phyloP scores from a whole-genome alignment of 2,329 filamentous ascomycete species.

The Fusarium humuli region DNA sequence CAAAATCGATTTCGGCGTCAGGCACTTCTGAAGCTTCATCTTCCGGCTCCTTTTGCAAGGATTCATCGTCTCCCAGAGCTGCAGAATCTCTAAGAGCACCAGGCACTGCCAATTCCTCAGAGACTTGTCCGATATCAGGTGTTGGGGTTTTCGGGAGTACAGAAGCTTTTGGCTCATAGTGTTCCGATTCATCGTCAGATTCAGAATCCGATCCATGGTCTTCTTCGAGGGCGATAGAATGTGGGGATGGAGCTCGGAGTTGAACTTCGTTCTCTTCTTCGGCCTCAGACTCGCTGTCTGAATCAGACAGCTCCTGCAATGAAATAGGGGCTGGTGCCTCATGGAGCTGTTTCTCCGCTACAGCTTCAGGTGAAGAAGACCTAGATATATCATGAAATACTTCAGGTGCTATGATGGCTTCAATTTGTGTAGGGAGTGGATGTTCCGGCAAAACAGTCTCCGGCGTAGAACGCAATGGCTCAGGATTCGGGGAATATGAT shows the following conservation, averaged over 20 bases:
- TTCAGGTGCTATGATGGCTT: background rate
- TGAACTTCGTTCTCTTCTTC: background rate
- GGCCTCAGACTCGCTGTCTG: conserved; percentile 20
- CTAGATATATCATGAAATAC: background rate
- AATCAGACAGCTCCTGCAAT: background rate
- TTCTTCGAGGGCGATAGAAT: background rate
- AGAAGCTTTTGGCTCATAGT: background rate
- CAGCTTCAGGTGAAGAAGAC: background rate
- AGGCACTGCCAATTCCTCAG: background rate
- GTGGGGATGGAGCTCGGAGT: background rate
- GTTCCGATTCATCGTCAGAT: background rate
- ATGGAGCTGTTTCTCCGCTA: background rate
- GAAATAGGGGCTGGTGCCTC: background rate
- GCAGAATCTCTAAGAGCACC: background rate
- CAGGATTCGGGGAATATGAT: background rate
- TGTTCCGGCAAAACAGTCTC: background rate
- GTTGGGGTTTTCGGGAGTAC: background rate
- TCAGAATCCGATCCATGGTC: conserved; percentile 4
- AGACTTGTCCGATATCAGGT: background rate
- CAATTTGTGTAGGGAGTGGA: background rate
- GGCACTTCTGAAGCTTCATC: background rate
- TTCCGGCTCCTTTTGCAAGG: background rate
- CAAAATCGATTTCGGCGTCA: background rate
- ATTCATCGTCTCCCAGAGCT: background rate
- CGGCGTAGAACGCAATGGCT: background rate